Base-by-base conservation (phyloP, 2,329 filamentous ascomycete species). In the Ophiostoma sp. region DNA sequence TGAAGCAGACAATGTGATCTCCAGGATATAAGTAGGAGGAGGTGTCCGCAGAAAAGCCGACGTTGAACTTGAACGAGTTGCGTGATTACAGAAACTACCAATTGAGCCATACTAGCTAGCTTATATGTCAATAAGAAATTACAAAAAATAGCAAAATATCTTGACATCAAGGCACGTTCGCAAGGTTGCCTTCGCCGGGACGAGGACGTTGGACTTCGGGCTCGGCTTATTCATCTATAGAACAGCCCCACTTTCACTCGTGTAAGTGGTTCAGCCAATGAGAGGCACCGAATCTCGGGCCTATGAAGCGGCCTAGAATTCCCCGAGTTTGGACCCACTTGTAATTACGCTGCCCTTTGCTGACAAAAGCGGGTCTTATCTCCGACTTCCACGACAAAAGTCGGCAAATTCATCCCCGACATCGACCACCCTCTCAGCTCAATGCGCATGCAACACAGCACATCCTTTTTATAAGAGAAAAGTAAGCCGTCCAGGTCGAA, bases 331-430 rank as follows among this genome's bases (percentile, higher is more conserved):
- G 27, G n/a, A 27, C 49, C 49, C 49, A 27, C 49, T 55, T 3
- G 4, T 27, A 55, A 18, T 55, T 27, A 18, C 3, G 27, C n/a
- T 9, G 47, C 47, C 27, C 47, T 52, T 6, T 18, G 47, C 47
- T 52, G 47, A 8, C 16, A 4, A 52, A 12, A 52, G 47, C n/a
- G 47, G 16, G 47, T 9, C n/a, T 55, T 55, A 55, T 11, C 18
- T 55, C 49, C 49, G 49, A 55, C 49, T 27, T 12, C 45, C 12
- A 55, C 49, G 49, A 11, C 49, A 27, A 55, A 55, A 55, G 14
- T 36, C 49, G 49, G 49, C 49, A 55, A 55, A 55, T 55, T 55
- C 49, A 55, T 27, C n/a, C 18, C 49, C 49, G 49, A 55, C 49
- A 9, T 27, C 49, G n/a, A 2, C 5, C 9, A 8, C 27, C 14